Base-by-base conservation (phyloP, 176 grass and related monocot species). In the Triticum aestivum region DNA sequence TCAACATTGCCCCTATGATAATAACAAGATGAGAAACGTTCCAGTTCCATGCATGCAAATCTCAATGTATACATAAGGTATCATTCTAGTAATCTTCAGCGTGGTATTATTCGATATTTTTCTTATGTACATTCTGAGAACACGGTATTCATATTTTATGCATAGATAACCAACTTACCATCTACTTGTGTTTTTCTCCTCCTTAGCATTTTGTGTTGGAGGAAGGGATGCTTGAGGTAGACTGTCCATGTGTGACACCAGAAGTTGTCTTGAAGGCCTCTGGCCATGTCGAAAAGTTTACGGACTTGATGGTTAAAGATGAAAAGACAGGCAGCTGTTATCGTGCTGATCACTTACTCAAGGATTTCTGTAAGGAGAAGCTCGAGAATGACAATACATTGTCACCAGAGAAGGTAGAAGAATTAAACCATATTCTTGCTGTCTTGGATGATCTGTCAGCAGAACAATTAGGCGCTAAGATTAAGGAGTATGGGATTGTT, bases 211-310 rank as follows among this genome's bases (percentile, higher is more conserved):
- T 97, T 79, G 92, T 97, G 3, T 81, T 97, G 89, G 95, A 93
- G 79, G 95, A 97, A 74, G 86, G 89, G 32, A 97, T 97, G 95
- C 84, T 97, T 58, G 95, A 97, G 87, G 95, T 97, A 9, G 95
- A 97, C 77, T 97, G 95, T 14, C 95, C 95, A 26, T 97, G 95
- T 84, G 95, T 97, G 18, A 97, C 95, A 8, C 95, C 93, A 39
- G 95, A 97, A 71, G 71, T 90, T 72, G 93, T 97, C 71, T 77
- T 97, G 83, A 97, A 95, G 84, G 95, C 95, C 30, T 97, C 95
- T 66, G 95, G 95, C 23, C 95, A 97, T 63, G 93, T 97, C 9
- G 95, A 97, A 4, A 97, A 97, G 71, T 97, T 97, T 89, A 97
- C 95, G 14, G 95, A 95, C 61, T 82, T 97, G 39, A 95, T 97